Percentiles rank a stretch among this genome's conserved stretches.
Evolutionary conservation across 176 grass and related monocot species (phyloP).

Genomic region (Triticum timopheevii): DNA sequence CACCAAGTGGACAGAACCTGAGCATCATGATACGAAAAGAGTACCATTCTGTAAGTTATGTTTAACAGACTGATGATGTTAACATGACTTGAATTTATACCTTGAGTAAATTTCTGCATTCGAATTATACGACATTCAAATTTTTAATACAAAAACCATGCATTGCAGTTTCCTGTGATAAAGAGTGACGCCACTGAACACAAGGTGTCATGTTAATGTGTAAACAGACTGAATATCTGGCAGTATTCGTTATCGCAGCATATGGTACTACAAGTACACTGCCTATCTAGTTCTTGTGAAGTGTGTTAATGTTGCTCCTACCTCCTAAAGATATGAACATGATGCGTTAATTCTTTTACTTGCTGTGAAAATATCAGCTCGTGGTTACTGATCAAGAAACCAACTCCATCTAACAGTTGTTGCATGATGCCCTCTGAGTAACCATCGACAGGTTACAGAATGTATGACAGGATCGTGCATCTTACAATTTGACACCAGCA

Average conservation of each 20-base stretch:
- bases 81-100: not conserved
- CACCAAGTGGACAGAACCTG: not conserved
- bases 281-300: not conserved
- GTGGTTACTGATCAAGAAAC: not conserved
- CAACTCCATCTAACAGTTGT: not conserved
- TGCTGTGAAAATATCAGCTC: not conserved
- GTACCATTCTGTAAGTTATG: not conserved
- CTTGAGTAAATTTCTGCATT: not conserved
- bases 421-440: not conserved
- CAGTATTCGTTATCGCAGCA: not conserved
- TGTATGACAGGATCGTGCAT: not conserved
- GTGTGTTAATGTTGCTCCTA: not conserved
- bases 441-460: not conserved
- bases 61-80: not conserved
- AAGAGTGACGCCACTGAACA: not conserved
- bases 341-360: not conserved
- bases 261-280: not conserved
- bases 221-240: not conserved
- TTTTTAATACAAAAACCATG: not conserved
- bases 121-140: not conserved
- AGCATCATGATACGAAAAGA: no score
- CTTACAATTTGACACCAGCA: not conserved
- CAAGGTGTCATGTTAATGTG: not conserved
- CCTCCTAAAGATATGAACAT: not conserved
- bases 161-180: not conserved